These are phyloP conservation scores for Trichoderma oligosporum DNA, from an alignment of 2,329 filamentous ascomycete genomes.

Conservation along the genomic window DNA sequence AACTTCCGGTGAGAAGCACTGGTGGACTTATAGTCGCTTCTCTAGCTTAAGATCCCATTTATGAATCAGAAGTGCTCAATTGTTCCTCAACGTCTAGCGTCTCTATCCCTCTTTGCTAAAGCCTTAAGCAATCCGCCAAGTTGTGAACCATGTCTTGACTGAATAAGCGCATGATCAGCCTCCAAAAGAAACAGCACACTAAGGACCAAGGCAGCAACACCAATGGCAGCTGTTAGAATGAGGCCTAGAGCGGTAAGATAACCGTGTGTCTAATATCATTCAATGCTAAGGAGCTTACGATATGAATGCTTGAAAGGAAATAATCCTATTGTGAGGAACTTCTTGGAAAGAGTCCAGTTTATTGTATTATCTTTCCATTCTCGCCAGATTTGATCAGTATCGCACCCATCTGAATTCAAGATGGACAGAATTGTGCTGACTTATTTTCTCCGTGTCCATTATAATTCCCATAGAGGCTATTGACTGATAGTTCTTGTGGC, in stretches of 20 bases:
- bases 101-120: neutral
- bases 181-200: conserved; percentile 39
- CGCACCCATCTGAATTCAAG: neutral
- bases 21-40: neutral
- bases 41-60: conserved; percentile 25
- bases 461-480: neutral
- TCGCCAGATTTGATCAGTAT: neutral
- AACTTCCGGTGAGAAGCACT: neutral
- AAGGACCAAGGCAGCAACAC: conserved; percentile 38
- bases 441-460: neutral
- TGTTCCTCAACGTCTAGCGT: neutral
- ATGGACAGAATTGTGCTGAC: neutral
- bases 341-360: neutral
- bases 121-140: no score
- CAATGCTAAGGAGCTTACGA: neutral
- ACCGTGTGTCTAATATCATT: neutral
- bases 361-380: neutral
- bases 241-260: neutral
- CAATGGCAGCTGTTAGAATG: conserved; percentile 47
- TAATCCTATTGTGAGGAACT: neutral
- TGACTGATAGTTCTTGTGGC: neutral
- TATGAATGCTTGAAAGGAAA: conserved; percentile 3
- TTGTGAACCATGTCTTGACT: neutral
- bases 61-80: neutral
- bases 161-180: neutral